Base-by-base conservation (phyloP, 2,329 filamentous ascomycete species). In the Venturia effusa region DNA sequence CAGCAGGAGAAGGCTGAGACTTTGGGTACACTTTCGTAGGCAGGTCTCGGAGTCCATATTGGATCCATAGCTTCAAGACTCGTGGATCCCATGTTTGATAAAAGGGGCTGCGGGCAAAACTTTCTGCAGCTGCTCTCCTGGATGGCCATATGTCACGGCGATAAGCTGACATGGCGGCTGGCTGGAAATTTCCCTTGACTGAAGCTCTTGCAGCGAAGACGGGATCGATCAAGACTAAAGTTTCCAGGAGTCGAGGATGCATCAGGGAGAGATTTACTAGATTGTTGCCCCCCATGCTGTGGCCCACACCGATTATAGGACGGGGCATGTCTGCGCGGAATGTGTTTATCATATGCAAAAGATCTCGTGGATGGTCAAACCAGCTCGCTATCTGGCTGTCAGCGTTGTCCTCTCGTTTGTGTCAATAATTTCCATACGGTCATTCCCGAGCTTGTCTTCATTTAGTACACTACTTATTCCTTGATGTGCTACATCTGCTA, bases 401-500 rank as follows among this genome's bases (percentile, higher is more conserved):
- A 57, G 30, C n/a, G 4, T 27, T 4, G 5, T 51, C 22, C 7
- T 27, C 4, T 13, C 8, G 5, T 27, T 27, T 22, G 10, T 11
- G 22, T 17, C 10, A 19, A 27, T 1, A 22, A 13, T 11, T 32
- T n/a, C 75, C 86, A 68, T 78, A 91, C 89, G 91, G 74, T 97
- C 92, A 73, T 96, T 89, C 64, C 92, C 93, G 1, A 96, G 77
- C 13, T 81, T 79, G 48, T 80, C 73, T 74, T 92, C 88, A 73
- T 97, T 97, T 51, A 95, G 72, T 13, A 89, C 78, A 45, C 88
- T 85, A 72, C 89, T 95, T 70, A 84, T 80, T 41, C 92, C 92
- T 77, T 97, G 90, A 72, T 91, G 87, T 37, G 90, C 86, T n/a
- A 89, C 84, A 76, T 97, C 93, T 66, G 90, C 87, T 69, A 96